A percentile compares a stretch with the other conserved stretches of the same genome.
phyloP scores from a whole-genome alignment of 2,329 filamentous ascomycete species.

The Furcasterigmium furcatum region DNA sequence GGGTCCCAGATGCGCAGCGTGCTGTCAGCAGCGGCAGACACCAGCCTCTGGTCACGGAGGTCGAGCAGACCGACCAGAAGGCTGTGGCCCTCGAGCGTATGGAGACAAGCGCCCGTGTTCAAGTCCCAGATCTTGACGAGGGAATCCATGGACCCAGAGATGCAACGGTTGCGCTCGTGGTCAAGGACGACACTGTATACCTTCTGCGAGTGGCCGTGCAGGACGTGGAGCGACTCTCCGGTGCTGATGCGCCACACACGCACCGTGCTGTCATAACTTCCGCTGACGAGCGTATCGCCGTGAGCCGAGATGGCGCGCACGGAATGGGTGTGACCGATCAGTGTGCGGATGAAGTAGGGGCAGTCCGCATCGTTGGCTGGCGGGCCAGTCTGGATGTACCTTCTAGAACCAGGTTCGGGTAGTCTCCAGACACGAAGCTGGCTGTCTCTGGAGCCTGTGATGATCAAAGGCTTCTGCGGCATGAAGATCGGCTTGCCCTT shows the following conservation, averaged over 20 bases:
- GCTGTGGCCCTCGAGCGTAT: conserved; percentile 89
- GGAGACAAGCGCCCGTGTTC: conserved; percentile 77
- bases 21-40: conserved; percentile 92
- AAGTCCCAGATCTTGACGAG: conserved; percentile 97
- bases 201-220: conserved; percentile 86
- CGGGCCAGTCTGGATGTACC: conserved; percentile 76
- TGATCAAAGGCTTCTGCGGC: conserved; percentile 92
- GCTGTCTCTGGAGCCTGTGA: conserved; percentile 93
- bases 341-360: conserved; percentile 87
- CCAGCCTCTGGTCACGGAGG: conserved; percentile 82
- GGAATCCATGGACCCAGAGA: conserved; percentile 98
- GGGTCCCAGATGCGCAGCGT: conserved; percentile 97
- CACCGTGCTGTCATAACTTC: conserved; percentile 93
- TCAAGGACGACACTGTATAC: conserved; percentile 97
- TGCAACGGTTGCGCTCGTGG: conserved; percentile 87
- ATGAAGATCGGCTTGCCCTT: conserved; percentile 80
- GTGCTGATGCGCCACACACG: conserved; percentile 98
- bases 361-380: conserved; percentile 76
- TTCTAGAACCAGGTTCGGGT: conserved; percentile 72
- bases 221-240: conserved; percentile 78
- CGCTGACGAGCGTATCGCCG: conserved; percentile 92
- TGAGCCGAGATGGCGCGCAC: conserved; percentile 95
- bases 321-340: conserved; percentile 86
- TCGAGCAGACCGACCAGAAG: conserved; percentile 91
- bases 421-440: conserved; percentile 93